Evolutionary conservation across 495 filamentous ascomycete genomes (phyloP).

Genomic region (Daldinia concentrica): DNA sequence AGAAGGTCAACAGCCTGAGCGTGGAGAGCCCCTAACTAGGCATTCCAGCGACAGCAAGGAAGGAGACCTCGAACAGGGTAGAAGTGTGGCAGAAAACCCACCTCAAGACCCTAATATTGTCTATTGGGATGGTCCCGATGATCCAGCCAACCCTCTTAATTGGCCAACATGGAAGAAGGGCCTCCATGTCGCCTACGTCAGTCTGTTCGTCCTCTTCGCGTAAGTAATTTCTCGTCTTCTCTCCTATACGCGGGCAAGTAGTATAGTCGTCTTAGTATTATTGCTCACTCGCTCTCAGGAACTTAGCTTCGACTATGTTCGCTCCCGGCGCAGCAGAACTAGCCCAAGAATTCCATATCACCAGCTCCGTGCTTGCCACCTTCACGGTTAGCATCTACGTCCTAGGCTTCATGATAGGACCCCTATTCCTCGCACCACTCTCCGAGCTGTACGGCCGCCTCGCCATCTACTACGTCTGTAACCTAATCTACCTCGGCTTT

Average conservation of each 20-base stretch:
- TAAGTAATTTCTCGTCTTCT: slow-evolving; percentile 42
- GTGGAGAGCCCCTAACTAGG: neutral
- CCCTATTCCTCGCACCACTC: slow-evolving; percentile 65
- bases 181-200: slow-evolving; percentile 48
- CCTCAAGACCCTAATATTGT: slow-evolving; percentile 29
- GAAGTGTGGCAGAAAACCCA: neutral
- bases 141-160: slow-evolving; percentile 66
- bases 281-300: slow-evolving; percentile 5
- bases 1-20: neutral
- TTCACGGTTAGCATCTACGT: slow-evolving; percentile 55
- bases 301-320: slow-evolving; percentile 38
- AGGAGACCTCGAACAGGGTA: slow-evolving; percentile 14
- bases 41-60: neutral
- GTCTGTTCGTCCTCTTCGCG: slow-evolving; percentile 64
- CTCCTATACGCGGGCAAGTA: neutral
- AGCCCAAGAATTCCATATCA: slow-evolving; percentile 47
- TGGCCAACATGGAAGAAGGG: slow-evolving; percentile 45
- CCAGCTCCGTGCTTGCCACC: slow-evolving; percentile 33
- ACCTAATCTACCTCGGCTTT: slow-evolving; percentile 55
- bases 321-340: slow-evolving; percentile 52
- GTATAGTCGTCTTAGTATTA: neutral
- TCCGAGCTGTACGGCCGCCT: slow-evolving; percentile 68
- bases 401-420: slow-evolving; percentile 66
- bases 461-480: slow-evolving; percentile 55
- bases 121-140: slow-evolving; percentile 55